These are phyloP conservation scores for Nicotiana noctiflora DNA, from an alignment of 257 asterid species.

Conservation along the genomic window DNA sequence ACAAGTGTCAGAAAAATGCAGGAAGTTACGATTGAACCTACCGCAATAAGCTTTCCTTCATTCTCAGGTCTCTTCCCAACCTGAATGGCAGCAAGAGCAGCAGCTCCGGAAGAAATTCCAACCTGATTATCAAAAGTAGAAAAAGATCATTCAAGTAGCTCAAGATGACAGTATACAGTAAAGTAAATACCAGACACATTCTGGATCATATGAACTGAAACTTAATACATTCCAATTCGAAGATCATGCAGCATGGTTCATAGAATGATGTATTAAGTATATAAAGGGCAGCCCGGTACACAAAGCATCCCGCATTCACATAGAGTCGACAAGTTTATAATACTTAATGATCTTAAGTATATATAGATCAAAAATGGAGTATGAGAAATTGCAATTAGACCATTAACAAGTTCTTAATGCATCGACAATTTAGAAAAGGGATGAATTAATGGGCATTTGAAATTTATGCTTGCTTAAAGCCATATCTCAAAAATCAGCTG, in stretches of 20 bases:
- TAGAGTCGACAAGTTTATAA: too few species aligned
- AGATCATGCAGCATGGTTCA: background rate
- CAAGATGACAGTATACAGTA: background rate
- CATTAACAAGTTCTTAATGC: background rate
- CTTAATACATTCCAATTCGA: background rate
- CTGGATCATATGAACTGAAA: background rate
- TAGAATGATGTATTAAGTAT: background rate
- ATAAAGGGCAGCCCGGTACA: too few species aligned
- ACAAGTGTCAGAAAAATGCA: background rate
- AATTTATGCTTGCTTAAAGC: background rate
- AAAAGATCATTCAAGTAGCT: background rate
- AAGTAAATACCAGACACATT: background rate
- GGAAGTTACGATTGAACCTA: constrained; percentile 21
- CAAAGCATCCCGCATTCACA: too few species aligned
- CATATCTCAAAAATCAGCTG: background rate
- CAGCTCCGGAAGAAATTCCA: constrained; percentile 99
- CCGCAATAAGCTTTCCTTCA: constrained; percentile 92
- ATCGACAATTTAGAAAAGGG: background rate
- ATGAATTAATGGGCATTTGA: background rate
- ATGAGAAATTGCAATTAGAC: background rate
- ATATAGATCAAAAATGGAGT: background rate
- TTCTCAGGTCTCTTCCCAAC: constrained; percentile 93
- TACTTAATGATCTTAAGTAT: background rate
- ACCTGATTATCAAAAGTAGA: constrained; percentile 39
- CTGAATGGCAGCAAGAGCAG: constrained; percentile 80